Conservation (phyloP, 768 basidiomycete genomes). For the Suillus sp. region DNA sequence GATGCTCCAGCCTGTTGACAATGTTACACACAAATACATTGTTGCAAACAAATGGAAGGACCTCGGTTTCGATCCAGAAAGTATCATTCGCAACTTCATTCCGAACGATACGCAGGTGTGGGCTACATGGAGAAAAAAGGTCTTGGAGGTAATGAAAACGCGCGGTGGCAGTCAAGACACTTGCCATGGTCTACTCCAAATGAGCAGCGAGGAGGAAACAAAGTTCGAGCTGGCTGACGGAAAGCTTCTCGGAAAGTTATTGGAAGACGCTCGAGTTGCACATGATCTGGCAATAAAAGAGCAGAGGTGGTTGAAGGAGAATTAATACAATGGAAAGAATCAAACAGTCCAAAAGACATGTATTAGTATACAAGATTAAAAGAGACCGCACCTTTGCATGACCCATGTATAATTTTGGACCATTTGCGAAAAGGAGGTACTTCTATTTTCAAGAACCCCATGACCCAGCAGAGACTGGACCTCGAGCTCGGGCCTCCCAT, state of each 20-base stretch:
- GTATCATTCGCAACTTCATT: slow-evolving; percentile 10
- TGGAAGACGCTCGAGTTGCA: not conserved
- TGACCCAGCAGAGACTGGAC: no score
- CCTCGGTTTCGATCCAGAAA: not conserved
- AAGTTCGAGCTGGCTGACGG: not conserved
- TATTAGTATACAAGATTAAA: not conserved
- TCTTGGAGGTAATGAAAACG: not conserved
- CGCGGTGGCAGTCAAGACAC: not conserved
- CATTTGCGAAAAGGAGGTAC: no score
- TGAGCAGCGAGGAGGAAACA: not conserved
- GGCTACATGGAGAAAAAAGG: slow-evolving; percentile 7
- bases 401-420: no score
- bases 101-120: slow-evolving; percentile 14
- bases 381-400: no score
- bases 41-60: not conserved
- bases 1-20: slow-evolving; percentile 14
- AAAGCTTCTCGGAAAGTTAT: not conserved
- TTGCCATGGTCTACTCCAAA: not conserved
- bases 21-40: slow-evolving; percentile 9
- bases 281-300: not conserved
- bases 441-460: no score
- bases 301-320: not conserved
- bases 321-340: not conserved
- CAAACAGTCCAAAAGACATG: not conserved
- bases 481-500: no score